phyloP scores from a whole-genome alignment of 1,139 yeast species.

The Blastobotrys malaysiensis region DNA sequence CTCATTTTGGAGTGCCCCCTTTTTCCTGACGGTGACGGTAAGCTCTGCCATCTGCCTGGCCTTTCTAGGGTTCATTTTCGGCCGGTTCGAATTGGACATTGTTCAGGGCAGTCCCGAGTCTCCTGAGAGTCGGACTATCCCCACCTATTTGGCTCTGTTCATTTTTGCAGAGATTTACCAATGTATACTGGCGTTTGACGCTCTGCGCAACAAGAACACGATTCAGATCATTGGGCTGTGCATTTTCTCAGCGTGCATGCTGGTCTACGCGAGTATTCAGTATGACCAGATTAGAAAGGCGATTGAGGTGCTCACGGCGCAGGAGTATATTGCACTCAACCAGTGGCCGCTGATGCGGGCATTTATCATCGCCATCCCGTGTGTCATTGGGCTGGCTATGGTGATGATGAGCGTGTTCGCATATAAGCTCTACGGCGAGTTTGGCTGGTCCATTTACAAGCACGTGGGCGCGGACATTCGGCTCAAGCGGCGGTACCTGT shows the following conservation, averaged over 20 bases:
- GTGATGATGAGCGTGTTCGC: conserved; percentile 36
- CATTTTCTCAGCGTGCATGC: conserved; percentile 44
- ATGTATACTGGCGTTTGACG: conserved; percentile 40
- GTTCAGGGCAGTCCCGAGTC: conserved; percentile 17
- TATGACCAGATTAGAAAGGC: conserved; percentile 40
- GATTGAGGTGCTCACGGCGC: conserved; percentile 26
- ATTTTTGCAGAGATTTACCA: conserved; percentile 43
- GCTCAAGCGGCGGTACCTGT: conserved; percentile 39
- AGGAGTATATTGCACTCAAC: conserved; percentile 33
- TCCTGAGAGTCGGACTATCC: conserved; percentile 29
- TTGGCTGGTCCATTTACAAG: conserved; percentile 48
- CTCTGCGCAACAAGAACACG: conserved; percentile 42
- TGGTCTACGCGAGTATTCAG: conserved; percentile 48
- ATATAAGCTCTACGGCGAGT: conserved; percentile 39
- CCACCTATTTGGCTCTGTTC: conserved; percentile 40
- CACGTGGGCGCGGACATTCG: conserved; percentile 47
- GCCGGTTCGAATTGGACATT: conserved; percentile 26
- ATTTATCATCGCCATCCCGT: conserved; percentile 45
- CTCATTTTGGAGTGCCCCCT: conserved; percentile 21
- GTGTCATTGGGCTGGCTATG: conserved; percentile 41
- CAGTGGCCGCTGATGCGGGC: conserved; percentile 29
- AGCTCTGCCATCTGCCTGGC: conserved; percentile 28
- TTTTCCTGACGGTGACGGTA: conserved; percentile 21
- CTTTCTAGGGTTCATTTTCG: conserved; percentile 29
- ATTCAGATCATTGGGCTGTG: conserved; percentile 40